Evolutionary conservation across 495 filamentous ascomycete species (phyloP).

Genomic region (Pyrenopolyporus hunteri): DNA sequence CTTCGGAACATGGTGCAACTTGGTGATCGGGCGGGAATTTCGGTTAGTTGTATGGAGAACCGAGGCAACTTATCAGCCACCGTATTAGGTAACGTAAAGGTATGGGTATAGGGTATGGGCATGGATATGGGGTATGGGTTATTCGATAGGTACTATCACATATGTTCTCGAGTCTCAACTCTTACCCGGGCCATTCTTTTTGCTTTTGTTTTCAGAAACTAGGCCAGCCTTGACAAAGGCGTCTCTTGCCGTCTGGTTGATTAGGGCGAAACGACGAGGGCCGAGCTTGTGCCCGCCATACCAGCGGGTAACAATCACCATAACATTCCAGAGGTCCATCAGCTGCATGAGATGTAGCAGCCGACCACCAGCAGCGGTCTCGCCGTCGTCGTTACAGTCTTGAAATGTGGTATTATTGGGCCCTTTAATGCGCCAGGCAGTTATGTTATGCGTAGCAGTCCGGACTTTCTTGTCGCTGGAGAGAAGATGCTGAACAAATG

Average conservation of each 20-base stretch:
- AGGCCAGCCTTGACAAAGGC: slow-evolving; percentile 81
- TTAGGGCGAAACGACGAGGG: slow-evolving; percentile 85
- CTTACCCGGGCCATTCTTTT: slow-evolving; percentile 57
- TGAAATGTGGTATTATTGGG: slow-evolving; percentile 67
- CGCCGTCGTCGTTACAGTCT: slow-evolving; percentile 95
- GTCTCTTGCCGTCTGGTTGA: slow-evolving; percentile 85
- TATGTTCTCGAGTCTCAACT: slow-evolving; percentile 17
- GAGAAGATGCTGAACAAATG: slow-evolving; percentile 73
- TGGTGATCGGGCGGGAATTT: neutral
- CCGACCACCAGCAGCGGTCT: slow-evolving; percentile 88
- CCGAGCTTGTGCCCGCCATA: slow-evolving; percentile 90
- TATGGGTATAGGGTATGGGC: no score
- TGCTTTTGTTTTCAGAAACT: slow-evolving; percentile 62
- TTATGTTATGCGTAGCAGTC: slow-evolving; percentile 90
- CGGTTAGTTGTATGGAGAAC: slow-evolving; percentile 17
- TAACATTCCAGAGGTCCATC: slow-evolving; percentile 90
- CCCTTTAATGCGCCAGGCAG: slow-evolving; percentile 63
- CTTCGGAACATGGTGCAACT: no score
- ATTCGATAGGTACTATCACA: slow-evolving; percentile 17
- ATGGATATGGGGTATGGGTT: no score
- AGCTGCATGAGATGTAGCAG: slow-evolving; percentile 88
- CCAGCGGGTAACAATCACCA: slow-evolving; percentile 96
- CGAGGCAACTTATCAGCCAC: slow-evolving; percentile 21
- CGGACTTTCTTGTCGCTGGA: slow-evolving; percentile 80
- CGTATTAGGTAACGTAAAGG: slow-evolving; percentile 2